Evolutionary conservation across 768 basidiomycete genomes (phyloP), one percentile per base, ranked within the genome.

Genomic region (Boletus insuetus): DNA sequence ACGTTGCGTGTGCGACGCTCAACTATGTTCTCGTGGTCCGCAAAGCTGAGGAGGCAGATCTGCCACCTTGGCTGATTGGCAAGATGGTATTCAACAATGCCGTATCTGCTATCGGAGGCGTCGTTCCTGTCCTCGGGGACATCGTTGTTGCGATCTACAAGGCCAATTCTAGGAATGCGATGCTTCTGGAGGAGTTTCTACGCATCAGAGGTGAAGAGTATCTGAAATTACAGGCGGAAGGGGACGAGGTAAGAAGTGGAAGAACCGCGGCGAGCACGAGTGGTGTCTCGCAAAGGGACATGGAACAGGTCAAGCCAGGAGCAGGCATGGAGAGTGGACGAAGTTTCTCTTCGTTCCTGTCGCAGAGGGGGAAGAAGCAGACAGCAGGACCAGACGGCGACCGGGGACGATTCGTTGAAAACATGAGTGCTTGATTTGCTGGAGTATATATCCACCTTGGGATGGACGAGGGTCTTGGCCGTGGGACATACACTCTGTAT

Each of bases 121-220:
- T 85, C 44, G 65, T 95, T 4, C 93, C 93, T 0, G 51, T 88
- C 41, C 76, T 82, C 3, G 94, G 94, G 4, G 91, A 94, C 70
- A 61, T 97, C 26, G 64, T 85, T 2, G 72, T 94, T 35, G 92
- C 89, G 2, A 70, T 82, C 3, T 96, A 77, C 78, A 95, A 94
- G 68, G 85, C 93, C 19, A 98, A 98, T 71, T 89, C 86, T 16
- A 79, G 95, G 56, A 97, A 98, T 64, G 94, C 92, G 12, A 81
- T 81, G 6, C 74, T 97, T 46, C 77, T 98, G 45, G 92, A 95
- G 65, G 91, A 94, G 69, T 94, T 82, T 70, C 72, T 97, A 51
- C 79, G 86, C 35, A 77, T 91, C 31, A 79, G 94, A 43, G 92
- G 90, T 0, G 84, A 87, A 53, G 85, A 90, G 64, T 84, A 78